phyloP scores from a whole-genome alignment of 1,139 yeast species.

The Debaryomycetaceae sp. region DNA sequence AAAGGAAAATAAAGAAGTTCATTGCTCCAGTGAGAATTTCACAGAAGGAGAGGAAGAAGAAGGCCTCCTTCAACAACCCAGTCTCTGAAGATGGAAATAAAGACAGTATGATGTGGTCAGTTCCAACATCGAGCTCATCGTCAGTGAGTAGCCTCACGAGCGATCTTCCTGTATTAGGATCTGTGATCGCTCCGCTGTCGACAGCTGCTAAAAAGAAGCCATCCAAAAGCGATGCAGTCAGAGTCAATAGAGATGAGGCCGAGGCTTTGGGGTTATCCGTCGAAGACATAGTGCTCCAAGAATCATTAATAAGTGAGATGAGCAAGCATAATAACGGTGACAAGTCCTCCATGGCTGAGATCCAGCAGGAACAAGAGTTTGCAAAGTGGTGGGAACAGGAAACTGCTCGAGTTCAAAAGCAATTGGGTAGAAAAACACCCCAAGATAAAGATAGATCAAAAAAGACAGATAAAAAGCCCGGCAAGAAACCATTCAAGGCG shows the following conservation, averaged over 20 bases:
- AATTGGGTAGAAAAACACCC: slow-evolving; percentile 20
- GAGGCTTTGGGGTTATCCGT: slow-evolving; percentile 19
- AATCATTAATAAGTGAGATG: slow-evolving; percentile 44
- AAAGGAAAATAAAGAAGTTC: slow-evolving; percentile 22
- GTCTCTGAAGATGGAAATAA: not conserved
- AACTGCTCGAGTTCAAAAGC: slow-evolving; percentile 53
- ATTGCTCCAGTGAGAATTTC: slow-evolving; percentile 40
- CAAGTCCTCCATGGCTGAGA: slow-evolving; percentile 54
- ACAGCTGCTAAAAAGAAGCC: not conserved
- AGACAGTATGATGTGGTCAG: slow-evolving; percentile 3
- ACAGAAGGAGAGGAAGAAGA: slow-evolving; percentile 50
- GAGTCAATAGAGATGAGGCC: slow-evolving; percentile 1
- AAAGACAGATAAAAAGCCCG: not conserved
- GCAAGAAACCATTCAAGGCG: not conserved
- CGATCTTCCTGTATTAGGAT: slow-evolving; percentile 12
- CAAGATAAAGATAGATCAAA: not conserved
- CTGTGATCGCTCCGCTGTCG: slow-evolving; percentile 1
- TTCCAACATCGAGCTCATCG: not conserved
- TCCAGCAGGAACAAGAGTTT: slow-evolving; percentile 77
- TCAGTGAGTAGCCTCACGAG: slow-evolving; percentile 2
- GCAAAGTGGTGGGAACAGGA: slow-evolving; percentile 83
- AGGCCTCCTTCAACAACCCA: slow-evolving; percentile 7
- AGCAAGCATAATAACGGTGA: slow-evolving; percentile 25
- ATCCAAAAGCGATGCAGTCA: slow-evolving; percentile 1
- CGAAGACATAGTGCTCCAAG: slow-evolving; percentile 40